Conservation (phyloP, 108 stramenopile genomes). For the Pseudonitzschia delicatissima region DNA sequence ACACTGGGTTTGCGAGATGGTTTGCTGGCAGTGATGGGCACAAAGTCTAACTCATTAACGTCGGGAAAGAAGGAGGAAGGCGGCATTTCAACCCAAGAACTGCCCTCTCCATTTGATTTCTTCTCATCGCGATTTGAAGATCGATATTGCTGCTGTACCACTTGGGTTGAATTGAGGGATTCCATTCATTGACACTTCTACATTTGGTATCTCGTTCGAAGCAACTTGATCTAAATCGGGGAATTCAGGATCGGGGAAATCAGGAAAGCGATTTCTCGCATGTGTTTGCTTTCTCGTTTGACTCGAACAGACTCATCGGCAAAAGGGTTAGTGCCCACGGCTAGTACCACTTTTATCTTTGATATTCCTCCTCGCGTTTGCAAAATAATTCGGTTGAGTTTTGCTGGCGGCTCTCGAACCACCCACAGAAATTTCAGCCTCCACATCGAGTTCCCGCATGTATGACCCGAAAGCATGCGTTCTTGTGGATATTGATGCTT, state of each 20-base stretch:
- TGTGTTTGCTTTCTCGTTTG: neutral
- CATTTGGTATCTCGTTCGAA: neutral
- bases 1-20: no score
- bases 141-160: neutral
- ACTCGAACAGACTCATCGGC: neutral
- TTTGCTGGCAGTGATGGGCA: no score
- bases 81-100: conserved; percentile 19
- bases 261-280: neutral
- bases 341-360: neutral
- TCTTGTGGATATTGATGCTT: conserved; percentile 11
- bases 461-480: neutral
- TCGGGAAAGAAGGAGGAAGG: conserved; percentile 16
- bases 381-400: neutral
- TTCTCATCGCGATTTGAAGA: neutral
- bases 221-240: neutral
- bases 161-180: conserved; percentile 3
- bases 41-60: no score
- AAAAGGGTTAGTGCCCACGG: neutral
- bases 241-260: neutral
- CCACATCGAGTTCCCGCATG: neutral
- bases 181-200: neutral
- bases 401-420: neutral
- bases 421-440: neutral
- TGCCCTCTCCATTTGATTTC: conserved; percentile 1
- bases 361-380: neutral